These are phyloP conservation scores for Poa annua DNA, from an alignment of 176 grass and related monocot species.

Conservation along the genomic window DNA sequence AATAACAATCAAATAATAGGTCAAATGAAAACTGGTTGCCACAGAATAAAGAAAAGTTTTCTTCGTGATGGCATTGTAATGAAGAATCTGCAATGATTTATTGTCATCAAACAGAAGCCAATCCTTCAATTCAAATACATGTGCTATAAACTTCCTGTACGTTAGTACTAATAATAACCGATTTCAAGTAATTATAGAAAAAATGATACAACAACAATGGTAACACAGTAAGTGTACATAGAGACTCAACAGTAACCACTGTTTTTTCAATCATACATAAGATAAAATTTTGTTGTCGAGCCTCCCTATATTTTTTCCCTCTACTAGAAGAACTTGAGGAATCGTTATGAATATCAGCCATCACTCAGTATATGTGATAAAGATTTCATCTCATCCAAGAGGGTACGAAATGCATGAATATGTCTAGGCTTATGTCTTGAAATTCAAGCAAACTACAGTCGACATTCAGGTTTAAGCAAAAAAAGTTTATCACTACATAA, in stretches of 20 bases:
- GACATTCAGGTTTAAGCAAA: not conserved
- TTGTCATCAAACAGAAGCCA: not conserved
- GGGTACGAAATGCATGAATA: not conserved
- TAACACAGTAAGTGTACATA: not conserved
- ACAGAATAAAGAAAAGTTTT: not conserved
- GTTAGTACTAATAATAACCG: not conserved
- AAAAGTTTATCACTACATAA: not conserved
- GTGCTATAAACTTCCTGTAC: not conserved
- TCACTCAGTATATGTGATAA: not conserved
- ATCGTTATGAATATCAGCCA: not conserved
- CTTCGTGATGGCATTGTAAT: not conserved
- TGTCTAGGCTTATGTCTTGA: not conserved
- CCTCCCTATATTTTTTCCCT: not conserved
- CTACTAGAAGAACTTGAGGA: not conserved
- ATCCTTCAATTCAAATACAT: not conserved
- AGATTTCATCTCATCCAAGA: not conserved
- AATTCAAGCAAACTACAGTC: not conserved
- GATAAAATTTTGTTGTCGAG: not conserved
- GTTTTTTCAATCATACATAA: not conserved
- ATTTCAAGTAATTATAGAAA: conserved; percentile 3
- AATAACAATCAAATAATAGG: not conserved
- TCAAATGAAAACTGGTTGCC: not conserved
- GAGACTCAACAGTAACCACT: not conserved
- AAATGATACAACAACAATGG: not conserved
- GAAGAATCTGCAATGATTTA: not conserved